Evolutionary conservation across 495 filamentous ascomycete species (phyloP), one percentile per base, ranked within the genome.

Genomic region (Apodospora peruviana): DNA sequence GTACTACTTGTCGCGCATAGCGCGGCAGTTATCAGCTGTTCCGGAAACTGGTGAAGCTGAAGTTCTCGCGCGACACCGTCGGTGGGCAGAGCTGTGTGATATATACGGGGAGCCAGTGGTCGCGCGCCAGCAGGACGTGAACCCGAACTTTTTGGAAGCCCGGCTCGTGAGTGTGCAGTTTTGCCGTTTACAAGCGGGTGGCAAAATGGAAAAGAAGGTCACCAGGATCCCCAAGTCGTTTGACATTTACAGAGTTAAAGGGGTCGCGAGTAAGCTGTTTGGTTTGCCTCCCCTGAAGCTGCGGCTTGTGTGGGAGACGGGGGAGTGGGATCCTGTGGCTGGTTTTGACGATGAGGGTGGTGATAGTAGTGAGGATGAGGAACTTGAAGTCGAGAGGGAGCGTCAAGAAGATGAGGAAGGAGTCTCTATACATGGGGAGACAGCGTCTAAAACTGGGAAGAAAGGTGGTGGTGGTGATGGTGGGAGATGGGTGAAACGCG

Each of bases 1-100:
- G 59, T 98, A 91, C 66, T 98, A 97, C 61, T 79, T 97, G 10
- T 84, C 81, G 5, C 77, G 82, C 23, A 90, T 96, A 45, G 86
- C 77, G 16, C 81, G 81, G 41, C 86, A 87, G 56, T 70, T 96
- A 17, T 81, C 85, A 14, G 72, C 72, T 9, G 76, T 73, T 0
- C 73, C 83, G 0, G 69, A 79, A 51, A 66, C 65, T 1, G 69
- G 75, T n/a, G 77, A 83, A 52, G 54, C 59, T 2, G 58, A 61
- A 2, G 74, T 87, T 8, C 68, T 85, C 5, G 66, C 66, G 7
- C 53, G 69, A 16, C 88, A 97, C 61, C 79, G 75, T 2, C 76
- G 90, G 2, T 98, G 85, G 61, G 57, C 49, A 1, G 84, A 83
- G 40, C 69, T 98, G 21, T 95, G 90, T 55, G 76, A 80, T 4